Conservation (phyloP, 169 alveolate genomes). For the Cryptosporidium felis region DNA sequence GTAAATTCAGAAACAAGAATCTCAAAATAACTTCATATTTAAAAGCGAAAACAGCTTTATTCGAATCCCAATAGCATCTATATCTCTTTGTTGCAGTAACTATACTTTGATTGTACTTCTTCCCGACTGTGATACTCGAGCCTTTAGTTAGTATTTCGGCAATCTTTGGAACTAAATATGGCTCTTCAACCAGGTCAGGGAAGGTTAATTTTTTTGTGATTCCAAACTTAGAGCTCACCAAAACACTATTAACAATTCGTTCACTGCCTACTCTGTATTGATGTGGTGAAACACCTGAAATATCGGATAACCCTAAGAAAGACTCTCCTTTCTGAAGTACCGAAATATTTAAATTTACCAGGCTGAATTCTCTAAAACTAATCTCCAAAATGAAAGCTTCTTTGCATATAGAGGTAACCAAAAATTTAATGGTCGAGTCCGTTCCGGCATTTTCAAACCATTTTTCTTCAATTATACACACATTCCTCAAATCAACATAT, state of each 20-base stretch:
- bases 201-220: not conserved
- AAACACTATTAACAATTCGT: not conserved
- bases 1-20: not conserved
- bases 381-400: not conserved
- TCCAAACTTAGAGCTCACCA: constrained; percentile 20
- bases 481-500: constrained; percentile 1
- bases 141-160: not conserved
- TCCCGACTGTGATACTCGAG: not conserved
- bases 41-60: not conserved
- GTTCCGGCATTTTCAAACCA: not conserved
- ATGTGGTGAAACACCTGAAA: not conserved
- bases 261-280: not conserved
- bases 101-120: not conserved
- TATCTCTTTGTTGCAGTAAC: not conserved
- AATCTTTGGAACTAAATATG: not conserved
- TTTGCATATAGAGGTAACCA: not conserved
- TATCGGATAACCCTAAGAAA: not conserved
- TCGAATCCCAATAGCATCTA: not conserved
- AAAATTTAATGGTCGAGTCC: not conserved
- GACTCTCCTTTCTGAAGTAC: not conserved
- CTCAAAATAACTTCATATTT: not conserved
- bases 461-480: not conserved
- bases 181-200: not conserved
- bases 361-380: not conserved
- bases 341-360: not conserved